These are phyloP conservation scores for Tolypocladium ovalisporum DNA, from an alignment of 2,329 filamentous ascomycete genomes.

Conservation along the genomic window DNA sequence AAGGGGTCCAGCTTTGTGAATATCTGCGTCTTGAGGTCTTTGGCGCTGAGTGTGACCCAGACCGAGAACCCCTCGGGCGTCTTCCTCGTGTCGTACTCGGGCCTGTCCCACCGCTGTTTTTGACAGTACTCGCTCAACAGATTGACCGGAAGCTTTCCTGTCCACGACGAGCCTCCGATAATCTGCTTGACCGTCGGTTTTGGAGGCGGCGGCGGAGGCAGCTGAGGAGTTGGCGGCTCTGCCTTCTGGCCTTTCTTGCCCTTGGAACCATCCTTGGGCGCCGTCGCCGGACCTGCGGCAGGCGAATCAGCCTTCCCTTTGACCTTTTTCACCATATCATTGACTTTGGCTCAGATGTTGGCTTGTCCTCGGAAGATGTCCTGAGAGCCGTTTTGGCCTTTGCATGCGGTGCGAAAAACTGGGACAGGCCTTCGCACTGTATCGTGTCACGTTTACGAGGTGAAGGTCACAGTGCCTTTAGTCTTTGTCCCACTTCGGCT, in stretches of 20 bases:
- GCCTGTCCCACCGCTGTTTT: slow-evolving; percentile 90
- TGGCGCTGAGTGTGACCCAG: slow-evolving; percentile 65
- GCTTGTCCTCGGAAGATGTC: not conserved
- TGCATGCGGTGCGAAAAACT: not conserved
- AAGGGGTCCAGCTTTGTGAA: slow-evolving; percentile 67
- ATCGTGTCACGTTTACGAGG: not conserved
- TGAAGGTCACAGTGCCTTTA: not conserved
- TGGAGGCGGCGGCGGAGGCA: slow-evolving; percentile 31
- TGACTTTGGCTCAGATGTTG: not conserved
- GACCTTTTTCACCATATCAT: slow-evolving; percentile 39
- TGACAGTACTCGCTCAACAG: slow-evolving; percentile 90
- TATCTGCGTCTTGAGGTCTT: slow-evolving; percentile 75
- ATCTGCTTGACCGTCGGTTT: slow-evolving; percentile 64
- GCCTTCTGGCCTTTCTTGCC: slow-evolving; percentile 27
- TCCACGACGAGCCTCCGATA: slow-evolving; percentile 94
- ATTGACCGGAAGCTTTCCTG: slow-evolving; percentile 90
- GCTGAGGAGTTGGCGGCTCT: slow-evolving; percentile 17
- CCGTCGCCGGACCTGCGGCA: slow-evolving; percentile 22
- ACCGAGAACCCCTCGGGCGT: slow-evolving; percentile 65
- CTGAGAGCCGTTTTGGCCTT: not conserved
- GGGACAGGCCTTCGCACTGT: not conserved
- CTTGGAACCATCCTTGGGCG: slow-evolving; percentile 41
- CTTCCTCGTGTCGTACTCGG: slow-evolving; percentile 78
- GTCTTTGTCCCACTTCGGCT: not conserved
- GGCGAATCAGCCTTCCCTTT: slow-evolving; percentile 37